Percentiles rank a stretch among this genome's conserved stretches.
phyloP scores from a whole-genome alignment of 495 filamentous ascomycete genomes.

The Friedmanniomyces endolithicus region DNA sequence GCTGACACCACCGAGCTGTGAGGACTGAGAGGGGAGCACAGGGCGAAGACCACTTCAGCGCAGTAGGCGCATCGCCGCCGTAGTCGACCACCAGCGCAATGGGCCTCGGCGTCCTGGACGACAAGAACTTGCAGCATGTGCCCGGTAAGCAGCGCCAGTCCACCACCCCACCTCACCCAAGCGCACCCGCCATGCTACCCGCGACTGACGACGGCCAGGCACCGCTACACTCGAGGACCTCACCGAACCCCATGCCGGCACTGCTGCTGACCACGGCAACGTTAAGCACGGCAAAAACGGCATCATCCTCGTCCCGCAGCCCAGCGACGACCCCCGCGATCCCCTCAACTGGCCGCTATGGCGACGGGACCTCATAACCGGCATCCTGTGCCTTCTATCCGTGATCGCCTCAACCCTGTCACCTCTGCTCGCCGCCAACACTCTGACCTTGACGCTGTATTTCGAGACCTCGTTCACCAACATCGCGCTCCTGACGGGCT shows the following conservation, averaged over 20 bases:
- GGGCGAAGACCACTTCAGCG: too few relatives aligned
- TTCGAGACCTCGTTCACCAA: constrained; percentile 51
- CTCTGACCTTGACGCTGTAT: constrained; percentile 51
- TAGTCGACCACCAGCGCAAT: constrained; percentile 32
- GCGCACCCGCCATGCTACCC: neutral
- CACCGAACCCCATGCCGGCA: neutral
- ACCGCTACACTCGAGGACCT: constrained; percentile 22
- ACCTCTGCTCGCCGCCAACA: constrained; percentile 79
- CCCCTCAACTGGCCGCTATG: constrained; percentile 80
- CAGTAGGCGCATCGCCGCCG: too few relatives aligned
- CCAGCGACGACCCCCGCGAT: constrained; percentile 31
- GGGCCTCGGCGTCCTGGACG: constrained; percentile 74
- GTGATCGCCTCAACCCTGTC: constrained; percentile 70
- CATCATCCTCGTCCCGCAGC: constrained; percentile 34
- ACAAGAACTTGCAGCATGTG: constrained; percentile 49
- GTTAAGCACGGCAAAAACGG: constrained; percentile 22
- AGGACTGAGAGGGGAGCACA: too few relatives aligned
- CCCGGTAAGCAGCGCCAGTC: constrained; percentile 44
- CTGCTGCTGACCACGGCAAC: neutral
- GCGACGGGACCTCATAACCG: constrained; percentile 70
- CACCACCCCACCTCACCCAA: neutral
- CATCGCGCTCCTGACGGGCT: constrained; percentile 75
- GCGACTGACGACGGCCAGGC: constrained; percentile 3
- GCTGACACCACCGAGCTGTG: too few relatives aligned
- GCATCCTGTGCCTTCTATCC: constrained; percentile 62